Conservation (phyloP, 2,329 filamentous ascomycete species). For the Fusarium devonianum region DNA sequence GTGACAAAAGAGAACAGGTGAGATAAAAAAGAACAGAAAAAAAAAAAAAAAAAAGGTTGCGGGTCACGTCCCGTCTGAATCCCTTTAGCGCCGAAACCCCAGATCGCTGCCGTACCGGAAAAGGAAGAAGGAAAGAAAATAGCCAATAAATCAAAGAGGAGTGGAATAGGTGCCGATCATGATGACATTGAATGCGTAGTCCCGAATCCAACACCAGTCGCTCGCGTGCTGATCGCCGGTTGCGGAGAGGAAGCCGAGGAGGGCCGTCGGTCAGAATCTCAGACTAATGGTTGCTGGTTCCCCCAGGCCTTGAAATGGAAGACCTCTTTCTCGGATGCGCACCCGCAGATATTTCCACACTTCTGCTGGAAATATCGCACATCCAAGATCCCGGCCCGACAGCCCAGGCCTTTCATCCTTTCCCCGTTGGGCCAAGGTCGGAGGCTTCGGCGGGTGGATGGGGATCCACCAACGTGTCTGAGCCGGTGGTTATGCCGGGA, state of each 20-base stretch:
- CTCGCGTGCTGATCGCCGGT: conserved; percentile 6
- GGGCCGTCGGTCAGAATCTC: conserved; percentile 2
- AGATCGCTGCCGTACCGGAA: conserved; percentile 15
- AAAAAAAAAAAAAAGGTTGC: conserved; percentile 8
- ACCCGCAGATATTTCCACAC: neutral
- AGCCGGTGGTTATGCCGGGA: conserved; percentile 26
- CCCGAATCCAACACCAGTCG: too few relatives aligned
- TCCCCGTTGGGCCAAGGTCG: conserved; percentile 11
- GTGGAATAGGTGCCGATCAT: conserved; percentile 9
- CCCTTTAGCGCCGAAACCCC: conserved; percentile 28
- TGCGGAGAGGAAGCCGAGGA: conserved; percentile 19
- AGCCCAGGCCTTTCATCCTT: neutral
- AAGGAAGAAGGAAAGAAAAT: neutral
- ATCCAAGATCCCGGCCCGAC: conserved; percentile 7
- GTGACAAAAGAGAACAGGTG: conserved; percentile 5
- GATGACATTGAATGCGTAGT: too few relatives aligned
- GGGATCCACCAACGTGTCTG: conserved; percentile 20
- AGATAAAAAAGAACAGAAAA: neutral
- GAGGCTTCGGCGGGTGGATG: conserved; percentile 6
- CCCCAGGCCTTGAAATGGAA: neutral
- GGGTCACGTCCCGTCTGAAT: conserved; percentile 7
- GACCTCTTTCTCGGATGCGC: neutral
- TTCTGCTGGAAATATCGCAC: neutral
- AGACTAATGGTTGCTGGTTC: neutral
- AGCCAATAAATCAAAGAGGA: neutral